These are phyloP conservation scores for Astrothelium macrocarpum DNA, from an alignment of 495 filamentous ascomycete species.

Conservation along the genomic window DNA sequence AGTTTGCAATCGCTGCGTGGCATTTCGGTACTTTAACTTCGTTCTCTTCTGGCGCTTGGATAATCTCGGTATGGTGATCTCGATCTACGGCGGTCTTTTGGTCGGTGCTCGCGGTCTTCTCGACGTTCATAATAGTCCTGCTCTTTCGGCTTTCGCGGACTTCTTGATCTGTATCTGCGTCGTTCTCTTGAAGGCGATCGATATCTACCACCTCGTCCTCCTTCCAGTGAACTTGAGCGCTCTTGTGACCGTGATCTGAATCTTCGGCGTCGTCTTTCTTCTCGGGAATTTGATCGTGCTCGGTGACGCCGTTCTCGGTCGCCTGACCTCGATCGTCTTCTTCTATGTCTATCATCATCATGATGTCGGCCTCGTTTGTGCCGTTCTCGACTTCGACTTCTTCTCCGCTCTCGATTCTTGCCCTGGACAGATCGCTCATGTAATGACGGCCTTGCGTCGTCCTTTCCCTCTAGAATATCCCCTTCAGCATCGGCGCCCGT, in stretches of 20 bases:
- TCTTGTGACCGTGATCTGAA: slow-evolving; percentile 8
- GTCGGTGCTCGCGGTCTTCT: neutral
- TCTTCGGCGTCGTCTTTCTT: slow-evolving; percentile 9
- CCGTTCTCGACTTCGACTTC: slow-evolving; percentile 6
- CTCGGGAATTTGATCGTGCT: slow-evolving; percentile 10
- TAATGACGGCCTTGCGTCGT: neutral
- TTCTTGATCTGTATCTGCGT: slow-evolving; percentile 8
- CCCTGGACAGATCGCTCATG: neutral
- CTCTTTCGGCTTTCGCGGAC: neutral
- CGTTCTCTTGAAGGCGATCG: slow-evolving; percentile 2
- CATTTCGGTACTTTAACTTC: neutral
- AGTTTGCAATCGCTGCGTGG: neutral
- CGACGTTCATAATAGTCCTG: neutral
- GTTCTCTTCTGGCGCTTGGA: neutral
- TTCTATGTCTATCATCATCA: slow-evolving; percentile 5
- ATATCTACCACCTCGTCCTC: neutral
- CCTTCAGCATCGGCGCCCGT: neutral
- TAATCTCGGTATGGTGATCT: slow-evolving; percentile 6
- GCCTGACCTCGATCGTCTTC: slow-evolving; percentile 18
- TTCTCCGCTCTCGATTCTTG: slow-evolving; percentile 8
- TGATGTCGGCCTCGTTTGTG: slow-evolving; percentile 4
- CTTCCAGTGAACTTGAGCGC: slow-evolving; percentile 8
- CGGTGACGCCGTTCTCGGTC: slow-evolving; percentile 7
- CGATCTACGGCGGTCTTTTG: slow-evolving; percentile 2
- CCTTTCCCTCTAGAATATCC: slow-evolving; percentile 6